A percentile compares a stretch with the other conserved stretches of the same genome.
Conservation (phyloP, 2,329 filamentous ascomycete genomes). For the Calonectria crousiana region DNA sequence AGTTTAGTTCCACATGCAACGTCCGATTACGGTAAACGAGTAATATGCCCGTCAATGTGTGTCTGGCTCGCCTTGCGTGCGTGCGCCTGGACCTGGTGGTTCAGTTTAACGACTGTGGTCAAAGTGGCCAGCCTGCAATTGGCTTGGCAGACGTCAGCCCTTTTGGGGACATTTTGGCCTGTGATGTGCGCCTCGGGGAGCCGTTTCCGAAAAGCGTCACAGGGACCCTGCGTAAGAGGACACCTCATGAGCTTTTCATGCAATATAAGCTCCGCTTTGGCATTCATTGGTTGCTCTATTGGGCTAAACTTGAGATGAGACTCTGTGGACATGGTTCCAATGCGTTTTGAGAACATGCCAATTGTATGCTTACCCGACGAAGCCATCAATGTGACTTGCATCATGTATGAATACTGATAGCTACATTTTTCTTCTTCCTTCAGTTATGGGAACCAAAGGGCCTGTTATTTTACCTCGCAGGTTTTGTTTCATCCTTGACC, state of each 20-base stretch:
- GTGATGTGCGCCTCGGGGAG: background rate
- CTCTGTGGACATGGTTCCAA: background rate
- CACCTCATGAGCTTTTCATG: background rate
- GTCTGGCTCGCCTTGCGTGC: background rate
- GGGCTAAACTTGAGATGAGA: background rate
- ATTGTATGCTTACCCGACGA: background rate
- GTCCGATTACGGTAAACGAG: background rate
- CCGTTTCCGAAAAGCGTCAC: background rate
- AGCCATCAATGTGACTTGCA: background rate
- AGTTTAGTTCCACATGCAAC: background rate
- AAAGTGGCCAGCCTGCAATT: background rate
- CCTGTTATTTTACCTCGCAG: background rate
- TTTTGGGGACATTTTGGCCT: background rate
- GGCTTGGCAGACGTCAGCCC: background rate
- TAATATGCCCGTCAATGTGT: background rate
- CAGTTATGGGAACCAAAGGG: background rate
- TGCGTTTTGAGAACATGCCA: background rate
- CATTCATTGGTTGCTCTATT: background rate
- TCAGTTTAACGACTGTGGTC: background rate
- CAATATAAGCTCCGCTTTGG: background rate
- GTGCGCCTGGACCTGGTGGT: background rate
- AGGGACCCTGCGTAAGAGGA: background rate
- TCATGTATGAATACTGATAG: background rate
- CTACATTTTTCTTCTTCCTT: background rate
- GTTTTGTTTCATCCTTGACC: conserved; percentile 10